phyloP scores from a whole-genome alignment of 306 rosid genomes.

The Rubus parviflorus region DNA sequence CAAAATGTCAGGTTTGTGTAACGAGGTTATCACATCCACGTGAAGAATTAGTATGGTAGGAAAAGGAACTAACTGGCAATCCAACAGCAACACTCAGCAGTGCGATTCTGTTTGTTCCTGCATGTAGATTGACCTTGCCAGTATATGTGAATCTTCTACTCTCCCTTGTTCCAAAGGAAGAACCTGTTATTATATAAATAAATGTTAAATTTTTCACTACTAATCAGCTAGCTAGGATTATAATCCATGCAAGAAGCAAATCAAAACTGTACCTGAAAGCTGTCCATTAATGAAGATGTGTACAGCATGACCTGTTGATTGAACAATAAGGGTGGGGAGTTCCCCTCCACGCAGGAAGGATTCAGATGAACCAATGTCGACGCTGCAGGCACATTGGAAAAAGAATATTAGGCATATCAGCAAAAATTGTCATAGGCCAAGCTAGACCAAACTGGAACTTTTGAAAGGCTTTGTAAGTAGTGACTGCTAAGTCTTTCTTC shows the following conservation, averaged over 20 bases:
- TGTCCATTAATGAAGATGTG: conserved; percentile 85
- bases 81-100: conserved; percentile 96
- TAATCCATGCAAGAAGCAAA: conserved; percentile 30
- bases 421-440: background rate
- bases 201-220: conserved; percentile 16
- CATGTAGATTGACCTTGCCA: conserved; percentile 69
- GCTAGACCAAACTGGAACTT: background rate
- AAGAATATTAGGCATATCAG: background rate
- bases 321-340: conserved; percentile 81
- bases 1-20: background rate
- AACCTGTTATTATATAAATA: conserved; percentile 53
- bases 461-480: background rate
- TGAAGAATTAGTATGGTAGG: conserved; percentile 12
- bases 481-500: background rate
- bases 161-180: conserved; percentile 87
- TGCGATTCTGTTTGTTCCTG: conserved; percentile 85
- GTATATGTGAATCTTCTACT: conserved; percentile 76
- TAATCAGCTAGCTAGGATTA: conserved; percentile 14
- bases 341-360: conserved; percentile 83
- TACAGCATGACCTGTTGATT: conserved; percentile 93
- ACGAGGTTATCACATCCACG: background rate
- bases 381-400: conserved; percentile 49
- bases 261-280: conserved; percentile 65
- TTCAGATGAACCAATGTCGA: conserved; percentile 73
- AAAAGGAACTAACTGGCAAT: conserved; percentile 70